Evolutionary conservation across 1,284 basidiomycete genomes (phyloP).

Genomic region (Fomitopsis betulina): DNA sequence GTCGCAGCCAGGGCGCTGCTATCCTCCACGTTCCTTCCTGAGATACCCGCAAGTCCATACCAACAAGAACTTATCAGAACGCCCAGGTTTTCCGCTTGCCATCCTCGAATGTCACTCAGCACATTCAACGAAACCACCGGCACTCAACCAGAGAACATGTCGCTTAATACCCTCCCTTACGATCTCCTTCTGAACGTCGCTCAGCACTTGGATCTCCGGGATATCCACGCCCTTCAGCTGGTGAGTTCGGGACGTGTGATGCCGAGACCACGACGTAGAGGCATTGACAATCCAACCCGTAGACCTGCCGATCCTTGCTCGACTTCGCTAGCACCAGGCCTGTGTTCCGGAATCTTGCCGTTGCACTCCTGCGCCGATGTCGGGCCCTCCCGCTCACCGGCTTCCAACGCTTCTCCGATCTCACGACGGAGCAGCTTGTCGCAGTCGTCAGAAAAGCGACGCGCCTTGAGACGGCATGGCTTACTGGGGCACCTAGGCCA

Average conservation of each 20-base stretch:
- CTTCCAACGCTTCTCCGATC: constrained; percentile 60
- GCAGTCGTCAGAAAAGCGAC: constrained; percentile 56
- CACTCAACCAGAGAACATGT: constrained; percentile 18
- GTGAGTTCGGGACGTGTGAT: constrained; percentile 35
- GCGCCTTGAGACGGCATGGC: constrained; percentile 59
- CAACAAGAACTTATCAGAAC: neutral
- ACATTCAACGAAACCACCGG: constrained; percentile 10
- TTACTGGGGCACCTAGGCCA: constrained; percentile 52
- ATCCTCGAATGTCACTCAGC: neutral
- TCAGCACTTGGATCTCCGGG: constrained; percentile 50
- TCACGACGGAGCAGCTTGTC: constrained; percentile 54
- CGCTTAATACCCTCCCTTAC: constrained; percentile 53
- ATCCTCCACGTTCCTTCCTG: neutral
- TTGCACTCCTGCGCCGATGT: constrained; percentile 55
- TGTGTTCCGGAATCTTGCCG: constrained; percentile 60
- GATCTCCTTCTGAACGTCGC: constrained; percentile 66
- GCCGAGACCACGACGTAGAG: neutral
- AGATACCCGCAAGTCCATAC: neutral
- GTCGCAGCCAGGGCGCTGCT: neutral
- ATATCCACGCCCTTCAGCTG: constrained; percentile 52
- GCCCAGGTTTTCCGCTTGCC: neutral
- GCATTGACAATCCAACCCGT: neutral
- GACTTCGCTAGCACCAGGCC: constrained; percentile 57
- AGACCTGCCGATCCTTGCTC: constrained; percentile 60
- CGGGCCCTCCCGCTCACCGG: constrained; percentile 63